A percentile compares a stretch with the other conserved stretches of the same genome.
Conservation (phyloP, 805 yeast species). For the Saturnispora serradocipensis region DNA sequence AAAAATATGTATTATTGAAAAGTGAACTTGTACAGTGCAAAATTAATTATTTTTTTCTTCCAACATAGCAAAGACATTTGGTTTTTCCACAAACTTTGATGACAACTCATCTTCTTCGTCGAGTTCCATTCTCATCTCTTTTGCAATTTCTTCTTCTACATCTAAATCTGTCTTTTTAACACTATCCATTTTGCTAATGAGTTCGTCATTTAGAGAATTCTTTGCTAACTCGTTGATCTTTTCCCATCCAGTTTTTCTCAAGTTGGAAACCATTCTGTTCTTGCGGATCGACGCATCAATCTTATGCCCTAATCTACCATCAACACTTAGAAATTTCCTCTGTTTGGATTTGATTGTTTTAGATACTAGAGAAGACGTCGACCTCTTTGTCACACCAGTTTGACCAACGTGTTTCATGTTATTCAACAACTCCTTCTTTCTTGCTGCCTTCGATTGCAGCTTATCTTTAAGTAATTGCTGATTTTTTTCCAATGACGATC, state of each 20-base stretch:
- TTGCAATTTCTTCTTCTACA: slow-evolving; percentile 13
- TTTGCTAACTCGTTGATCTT: slow-evolving; percentile 45
- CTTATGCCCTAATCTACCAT: slow-evolving; percentile 30
- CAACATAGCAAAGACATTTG: slow-evolving; percentile 22
- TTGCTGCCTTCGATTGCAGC: slow-evolving; percentile 31
- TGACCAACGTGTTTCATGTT: not conserved
- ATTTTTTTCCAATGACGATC: slow-evolving; percentile 52
- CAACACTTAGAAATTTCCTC: slow-evolving; percentile 12
- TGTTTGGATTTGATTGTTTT: slow-evolving; percentile 19
- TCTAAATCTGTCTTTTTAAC: slow-evolving; percentile 14
- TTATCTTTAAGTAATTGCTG: slow-evolving; percentile 53
- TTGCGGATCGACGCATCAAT: slow-evolving; percentile 56
- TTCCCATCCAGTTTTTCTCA: slow-evolving; percentile 71
- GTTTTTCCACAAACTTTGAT: slow-evolving; percentile 7
- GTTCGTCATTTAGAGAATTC: slow-evolving; percentile 16
- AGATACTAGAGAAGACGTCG: slow-evolving; percentile 16
- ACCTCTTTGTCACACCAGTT: slow-evolving; percentile 12
- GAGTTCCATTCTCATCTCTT: slow-evolving; percentile 10
- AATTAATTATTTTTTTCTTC: slow-evolving; percentile 15
- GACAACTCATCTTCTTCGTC: slow-evolving; percentile 11
- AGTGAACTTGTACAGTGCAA: not conserved
- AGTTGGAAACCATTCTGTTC: slow-evolving; percentile 49
- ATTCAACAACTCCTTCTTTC: slow-evolving; percentile 12
- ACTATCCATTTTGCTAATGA: slow-evolving; percentile 9
- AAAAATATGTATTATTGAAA: not conserved